Evolutionary conservation across 2,329 filamentous ascomycete genomes (phyloP).

Genomic region (Claviceps spartinae): DNA sequence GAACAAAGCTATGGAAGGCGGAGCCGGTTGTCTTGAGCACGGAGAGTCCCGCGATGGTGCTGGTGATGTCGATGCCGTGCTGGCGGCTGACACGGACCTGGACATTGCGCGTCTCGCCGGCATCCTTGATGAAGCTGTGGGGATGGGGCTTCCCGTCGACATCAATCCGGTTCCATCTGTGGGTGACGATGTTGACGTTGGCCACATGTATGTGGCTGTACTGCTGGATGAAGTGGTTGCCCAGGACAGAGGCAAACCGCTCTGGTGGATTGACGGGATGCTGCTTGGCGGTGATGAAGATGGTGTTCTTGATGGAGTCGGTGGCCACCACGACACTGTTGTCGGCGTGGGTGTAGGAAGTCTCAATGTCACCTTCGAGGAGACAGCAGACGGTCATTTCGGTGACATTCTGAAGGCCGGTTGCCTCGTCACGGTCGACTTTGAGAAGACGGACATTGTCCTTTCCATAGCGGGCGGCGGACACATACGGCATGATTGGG

Average conservation of each 20-base stretch:
- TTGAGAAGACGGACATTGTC: conserved; percentile 99
- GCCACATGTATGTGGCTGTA: conserved; percentile 82
- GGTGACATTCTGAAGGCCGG: conserved; percentile 69
- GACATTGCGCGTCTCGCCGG: conserved; percentile 74
- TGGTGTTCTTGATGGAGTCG: conserved; percentile 96
- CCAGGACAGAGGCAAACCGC: conserved; percentile 74
- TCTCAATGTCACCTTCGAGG: conserved; percentile 83
- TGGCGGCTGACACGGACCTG: conserved; percentile 55
- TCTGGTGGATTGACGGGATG: conserved; percentile 86
- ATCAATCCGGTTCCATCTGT: conserved; percentile 83
- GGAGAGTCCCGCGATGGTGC: conserved; percentile 65
- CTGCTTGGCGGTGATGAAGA: conserved; percentile 90
- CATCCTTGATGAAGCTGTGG: conserved; percentile 86
- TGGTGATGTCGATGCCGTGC: conserved; percentile 61
- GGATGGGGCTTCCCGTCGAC: conserved; percentile 84
- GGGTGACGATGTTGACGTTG: conserved; percentile 67
- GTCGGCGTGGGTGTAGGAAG: conserved; percentile 81
- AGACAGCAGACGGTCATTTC: conserved; percentile 94
- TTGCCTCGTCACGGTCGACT: conserved; percentile 65
- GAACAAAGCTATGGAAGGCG: conserved; percentile 86
- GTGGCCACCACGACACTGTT: conserved; percentile 93
- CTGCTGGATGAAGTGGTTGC: conserved; percentile 73
- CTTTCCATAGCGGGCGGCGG: conserved; percentile 70
- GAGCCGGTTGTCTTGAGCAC: conserved; percentile 96
- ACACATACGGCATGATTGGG: conserved; percentile 37